Evolutionary conservation across 2,329 filamentous ascomycete genomes (phyloP).

Genomic region (Hypoxylon rubiginosum): DNA sequence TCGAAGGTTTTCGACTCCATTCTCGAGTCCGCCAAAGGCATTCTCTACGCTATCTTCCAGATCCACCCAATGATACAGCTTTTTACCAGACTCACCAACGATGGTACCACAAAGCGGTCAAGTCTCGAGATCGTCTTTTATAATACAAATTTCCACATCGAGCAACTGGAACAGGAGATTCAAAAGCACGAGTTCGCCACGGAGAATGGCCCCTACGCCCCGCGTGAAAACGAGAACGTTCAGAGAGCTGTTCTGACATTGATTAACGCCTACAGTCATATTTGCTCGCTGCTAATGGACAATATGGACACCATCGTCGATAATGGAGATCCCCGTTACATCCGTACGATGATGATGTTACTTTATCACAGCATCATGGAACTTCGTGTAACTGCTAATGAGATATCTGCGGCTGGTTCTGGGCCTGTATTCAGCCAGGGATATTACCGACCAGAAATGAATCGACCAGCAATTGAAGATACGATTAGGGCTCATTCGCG

Average conservation of each 20-base stretch:
- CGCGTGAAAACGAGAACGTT: constrained; percentile 72
- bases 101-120: constrained; percentile 71
- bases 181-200: constrained; percentile 69
- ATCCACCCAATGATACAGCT: constrained; percentile 77
- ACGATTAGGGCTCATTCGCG: constrained; percentile 65
- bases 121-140: constrained; percentile 77
- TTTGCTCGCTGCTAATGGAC: constrained; percentile 70
- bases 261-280: constrained; percentile 74
- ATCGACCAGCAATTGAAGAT: constrained; percentile 53
- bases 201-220: constrained; percentile 63
- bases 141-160: constrained; percentile 75
- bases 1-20: constrained; percentile 72
- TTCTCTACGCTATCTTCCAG: constrained; percentile 76
- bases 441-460: constrained; percentile 44
- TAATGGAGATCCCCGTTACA: constrained; percentile 75
- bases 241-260: constrained; percentile 73
- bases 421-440: constrained; percentile 42
- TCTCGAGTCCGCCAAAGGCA: constrained; percentile 74
- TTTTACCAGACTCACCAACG: constrained; percentile 72
- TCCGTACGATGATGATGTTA: constrained; percentile 73
- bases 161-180: constrained; percentile 75
- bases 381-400: constrained; percentile 66
- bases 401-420: constrained; percentile 45
- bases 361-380: constrained; percentile 78
- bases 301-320: constrained; percentile 75